Evolutionary conservation across 768 basidiomycete species (phyloP).

Genomic region (Cystobasidium tubakii): DNA sequence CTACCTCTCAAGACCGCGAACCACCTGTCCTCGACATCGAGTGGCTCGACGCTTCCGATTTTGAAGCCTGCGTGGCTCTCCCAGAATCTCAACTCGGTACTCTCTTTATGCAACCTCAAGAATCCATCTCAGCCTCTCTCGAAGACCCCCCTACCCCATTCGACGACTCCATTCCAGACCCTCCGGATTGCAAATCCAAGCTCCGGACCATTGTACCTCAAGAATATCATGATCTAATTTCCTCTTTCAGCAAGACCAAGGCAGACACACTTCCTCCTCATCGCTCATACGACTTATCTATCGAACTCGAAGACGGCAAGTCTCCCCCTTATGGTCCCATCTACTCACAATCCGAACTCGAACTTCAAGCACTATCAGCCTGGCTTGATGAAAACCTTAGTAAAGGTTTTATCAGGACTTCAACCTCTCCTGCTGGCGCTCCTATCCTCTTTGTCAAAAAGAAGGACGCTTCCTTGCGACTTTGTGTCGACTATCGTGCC

Average conservation of each 20-base stretch:
- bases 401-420: conserved; percentile 50
- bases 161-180: not conserved
- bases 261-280: conserved; percentile 51
- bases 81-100: no score
- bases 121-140: not conserved
- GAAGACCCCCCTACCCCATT: not conserved
- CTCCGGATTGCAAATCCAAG: conserved; percentile 13
- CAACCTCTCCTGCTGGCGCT: conserved; percentile 11
- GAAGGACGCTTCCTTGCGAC: conserved; percentile 33
- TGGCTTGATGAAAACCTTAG: conserved; percentile 52
- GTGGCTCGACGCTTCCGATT: no score
- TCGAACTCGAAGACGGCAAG: no score
- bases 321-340: no score
- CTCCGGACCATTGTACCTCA: conserved; percentile 43
- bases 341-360: conserved; percentile 47
- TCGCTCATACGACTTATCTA: conserved; percentile 50
- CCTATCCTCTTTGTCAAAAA: conserved; percentile 40
- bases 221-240: conserved; percentile 47
- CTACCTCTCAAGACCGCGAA: no score
- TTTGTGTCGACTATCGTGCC: conserved; percentile 40
- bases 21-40: no score
- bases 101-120: not conserved
- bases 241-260: conserved; percentile 46
- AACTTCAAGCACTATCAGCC: conserved; percentile 49
- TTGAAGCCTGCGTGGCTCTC: no score